Evolutionary conservation across 139 green algal genomes (phyloP), one percentile per base, ranked within the genome.

Genomic region (Chlamydomonas incerta): DNA sequence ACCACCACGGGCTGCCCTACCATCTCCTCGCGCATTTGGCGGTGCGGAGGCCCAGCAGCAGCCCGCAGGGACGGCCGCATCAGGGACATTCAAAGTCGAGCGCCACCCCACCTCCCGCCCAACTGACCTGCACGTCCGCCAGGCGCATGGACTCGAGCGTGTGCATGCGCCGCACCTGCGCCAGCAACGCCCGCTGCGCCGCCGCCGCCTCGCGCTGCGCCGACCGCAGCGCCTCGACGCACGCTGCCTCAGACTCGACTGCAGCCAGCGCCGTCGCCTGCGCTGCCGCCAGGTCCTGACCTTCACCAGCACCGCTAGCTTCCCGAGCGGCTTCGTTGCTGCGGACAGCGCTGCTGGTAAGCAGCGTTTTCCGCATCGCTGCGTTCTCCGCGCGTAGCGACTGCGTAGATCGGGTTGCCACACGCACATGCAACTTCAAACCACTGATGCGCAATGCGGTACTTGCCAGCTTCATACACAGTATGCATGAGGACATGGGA

Each of bases 91-190:
- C n/a, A n/a, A n/a, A n/a, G n/a, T n/a, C n/a, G n/a, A n/a, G n/a
- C n/a, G n/a, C 20, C 41, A 4, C 26, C 13, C 8, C 21, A 72
- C 15, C 18, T 50, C 31, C 18, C 11, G 41, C 41, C 8, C 41
- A 50, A 50, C 41, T 50, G n/a, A 84, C 77, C 77, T 74, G 77
- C 63, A 84, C 21, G 20, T 84, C 77, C 26, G 29, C 74, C 46
- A 84, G 63, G 47, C 77, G 37, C 77, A 84, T 74, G 1, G 41
- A 14, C 26, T 84, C 77, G 0, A 84, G 46, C 20, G 77, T 65
- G 63, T 84, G 77, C 77, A 84, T 26, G 1, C 77, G 67, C 14
- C 77, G 77, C 46, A 84, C 46, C 65, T 84, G 77, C 28, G 62
- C 41, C 77, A 84, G 46, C 63, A 84, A 29, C 0, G 77, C 65